phyloP scores from a whole-genome alignment of 129 eudicot genomes.

The Artemisia tridentata region DNA sequence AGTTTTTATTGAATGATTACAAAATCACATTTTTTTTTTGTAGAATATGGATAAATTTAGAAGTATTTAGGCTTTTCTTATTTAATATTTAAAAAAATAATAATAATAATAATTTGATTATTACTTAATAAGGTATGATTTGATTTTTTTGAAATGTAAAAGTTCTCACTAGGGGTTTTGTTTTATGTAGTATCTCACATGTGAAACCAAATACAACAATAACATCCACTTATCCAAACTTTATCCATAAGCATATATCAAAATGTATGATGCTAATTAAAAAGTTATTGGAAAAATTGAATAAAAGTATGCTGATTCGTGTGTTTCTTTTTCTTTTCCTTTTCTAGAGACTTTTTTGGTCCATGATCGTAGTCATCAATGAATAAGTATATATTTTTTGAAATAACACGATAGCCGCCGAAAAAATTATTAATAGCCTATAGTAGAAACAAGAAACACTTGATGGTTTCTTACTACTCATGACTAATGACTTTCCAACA shows the following conservation, averaged over 20 bases:
- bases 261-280: conserved; percentile 18
- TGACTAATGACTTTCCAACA: too few relatives aligned
- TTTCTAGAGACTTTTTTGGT: conserved; percentile 6
- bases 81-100: too few relatives aligned
- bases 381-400: not conserved
- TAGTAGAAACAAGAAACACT: not conserved
- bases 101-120: too few relatives aligned
- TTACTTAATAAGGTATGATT: too few relatives aligned
- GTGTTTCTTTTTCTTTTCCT: conserved; percentile 25
- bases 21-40: too few relatives aligned
- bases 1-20: too few relatives aligned
- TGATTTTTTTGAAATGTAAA: too few relatives aligned
- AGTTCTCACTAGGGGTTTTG: too few relatives aligned
- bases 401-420: too few relatives aligned
- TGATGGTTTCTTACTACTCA: not conserved
- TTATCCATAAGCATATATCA: conserved; percentile 31
- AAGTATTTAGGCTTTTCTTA: too few relatives aligned
- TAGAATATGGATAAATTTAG: too few relatives aligned
- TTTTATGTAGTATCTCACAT: conserved; percentile 23
- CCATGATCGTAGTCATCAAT: conserved; percentile 14
- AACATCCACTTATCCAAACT: conserved; percentile 32
- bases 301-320: conserved; percentile 24
- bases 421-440: not conserved
- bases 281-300: conserved; percentile 6
- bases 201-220: conserved; percentile 21